These are phyloP conservation scores for Litsea cubeba DNA, from an alignment of 164 flowering plant genomes.

Conservation along the genomic window DNA sequence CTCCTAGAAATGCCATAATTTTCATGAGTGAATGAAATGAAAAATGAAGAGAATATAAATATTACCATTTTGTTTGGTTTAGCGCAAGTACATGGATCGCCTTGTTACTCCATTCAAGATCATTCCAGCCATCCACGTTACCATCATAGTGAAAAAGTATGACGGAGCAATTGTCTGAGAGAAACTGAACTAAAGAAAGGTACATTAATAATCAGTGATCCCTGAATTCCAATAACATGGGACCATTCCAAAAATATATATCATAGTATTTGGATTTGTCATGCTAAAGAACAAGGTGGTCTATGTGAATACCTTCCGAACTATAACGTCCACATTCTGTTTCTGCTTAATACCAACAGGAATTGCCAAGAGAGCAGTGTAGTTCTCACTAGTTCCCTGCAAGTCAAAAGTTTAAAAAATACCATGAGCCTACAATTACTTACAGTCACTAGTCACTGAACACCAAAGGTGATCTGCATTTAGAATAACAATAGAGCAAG, in stretches of 20 bases:
- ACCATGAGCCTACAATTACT: neutral
- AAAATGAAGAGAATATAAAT: neutral
- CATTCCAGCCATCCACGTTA: constrained; percentile 28
- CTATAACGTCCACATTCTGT: constrained; percentile 23
- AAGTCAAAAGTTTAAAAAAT: neutral
- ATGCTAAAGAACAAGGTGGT: neutral
- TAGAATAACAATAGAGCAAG: neutral
- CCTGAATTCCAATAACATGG: neutral
- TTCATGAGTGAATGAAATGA: too few species aligned
- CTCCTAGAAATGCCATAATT: neutral
- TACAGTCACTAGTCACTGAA: neutral
- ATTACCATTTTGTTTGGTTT: constrained; percentile 36
- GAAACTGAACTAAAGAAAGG: constrained; percentile 28
- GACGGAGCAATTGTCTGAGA: constrained; percentile 20
- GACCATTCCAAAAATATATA: neutral
- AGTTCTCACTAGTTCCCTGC: constrained; percentile 11
- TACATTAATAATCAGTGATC: constrained; percentile 9
- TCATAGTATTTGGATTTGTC: neutral
- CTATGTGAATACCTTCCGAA: constrained; percentile 22
- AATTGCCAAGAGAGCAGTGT: constrained; percentile 23
- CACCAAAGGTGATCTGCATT: neutral
- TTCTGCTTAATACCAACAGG: constrained; percentile 33
- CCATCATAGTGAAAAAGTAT: constrained; percentile 35
- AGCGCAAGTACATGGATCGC: constrained; percentile 25
- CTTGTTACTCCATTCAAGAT: constrained; percentile 27